Conservation (phyloP, 306 rosid species). For the Citrullus amarus region DNA sequence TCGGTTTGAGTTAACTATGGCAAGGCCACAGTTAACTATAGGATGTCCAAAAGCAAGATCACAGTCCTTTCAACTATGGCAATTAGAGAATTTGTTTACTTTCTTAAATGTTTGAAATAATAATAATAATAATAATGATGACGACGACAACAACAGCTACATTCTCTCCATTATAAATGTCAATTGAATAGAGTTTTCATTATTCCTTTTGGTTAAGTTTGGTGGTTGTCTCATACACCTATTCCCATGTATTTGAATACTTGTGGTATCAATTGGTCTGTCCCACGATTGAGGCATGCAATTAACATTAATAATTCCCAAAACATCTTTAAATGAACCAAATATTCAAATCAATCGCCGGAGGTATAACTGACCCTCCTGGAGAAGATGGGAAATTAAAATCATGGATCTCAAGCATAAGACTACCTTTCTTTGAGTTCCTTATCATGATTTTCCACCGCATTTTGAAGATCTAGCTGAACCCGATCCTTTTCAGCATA, state of each 20-base stretch:
- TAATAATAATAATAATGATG: too few species aligned
- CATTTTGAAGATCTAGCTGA: constrained; percentile 63
- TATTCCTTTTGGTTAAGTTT: not conserved
- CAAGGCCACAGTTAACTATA: not conserved
- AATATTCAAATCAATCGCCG: not conserved
- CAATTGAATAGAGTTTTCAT: not conserved
- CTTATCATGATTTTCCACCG: constrained; percentile 44
- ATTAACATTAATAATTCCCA: not conserved
- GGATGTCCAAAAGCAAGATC: not conserved
- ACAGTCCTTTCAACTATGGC: not conserved
- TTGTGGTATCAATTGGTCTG: not conserved
- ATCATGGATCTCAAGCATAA: constrained; percentile 6
- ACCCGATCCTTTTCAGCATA: constrained; percentile 64
- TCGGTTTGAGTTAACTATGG: not conserved
- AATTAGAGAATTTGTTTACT: not conserved
- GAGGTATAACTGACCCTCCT: not conserved
- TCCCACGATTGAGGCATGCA: not conserved
- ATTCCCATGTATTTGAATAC: not conserved
- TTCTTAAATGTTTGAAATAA: not conserved
- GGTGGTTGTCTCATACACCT: not conserved
- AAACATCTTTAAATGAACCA: not conserved
- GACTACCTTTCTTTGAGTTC: constrained; percentile 70
- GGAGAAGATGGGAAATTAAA: not conserved
- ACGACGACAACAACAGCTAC: too few species aligned
- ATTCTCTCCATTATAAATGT: not conserved